phyloP scores from a whole-genome alignment of 2,329 filamentous ascomycete genomes.

The Huntiella moniliformis region DNA sequence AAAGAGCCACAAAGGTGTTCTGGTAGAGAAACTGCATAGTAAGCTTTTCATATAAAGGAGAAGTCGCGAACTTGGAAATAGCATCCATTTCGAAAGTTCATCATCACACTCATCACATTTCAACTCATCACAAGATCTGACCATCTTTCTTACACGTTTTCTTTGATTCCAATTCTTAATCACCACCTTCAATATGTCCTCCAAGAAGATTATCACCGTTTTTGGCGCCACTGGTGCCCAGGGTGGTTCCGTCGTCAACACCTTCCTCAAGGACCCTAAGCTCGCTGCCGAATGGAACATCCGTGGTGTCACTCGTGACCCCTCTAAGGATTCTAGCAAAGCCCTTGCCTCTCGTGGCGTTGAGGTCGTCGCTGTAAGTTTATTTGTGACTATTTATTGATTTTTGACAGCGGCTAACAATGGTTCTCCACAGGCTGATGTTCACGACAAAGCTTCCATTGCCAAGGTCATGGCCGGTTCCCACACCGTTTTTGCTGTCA shows the following conservation, averaged over 20 bases:
- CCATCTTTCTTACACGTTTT: background rate
- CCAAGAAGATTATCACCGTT: conserved; percentile 21
- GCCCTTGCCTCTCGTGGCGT: conserved; percentile 23
- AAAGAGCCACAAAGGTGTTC: no score
- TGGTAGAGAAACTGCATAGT: background rate
- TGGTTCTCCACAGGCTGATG: conserved; percentile 3
- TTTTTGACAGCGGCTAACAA: background rate
- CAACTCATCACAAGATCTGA: background rate
- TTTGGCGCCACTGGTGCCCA: conserved; percentile 32
- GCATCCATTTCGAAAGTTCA: background rate
- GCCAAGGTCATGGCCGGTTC: conserved; percentile 23
- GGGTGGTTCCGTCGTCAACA: conserved; percentile 27
- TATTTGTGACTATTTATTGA: background rate
- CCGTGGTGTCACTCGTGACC: conserved; percentile 29
- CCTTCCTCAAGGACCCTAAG: conserved; percentile 27
- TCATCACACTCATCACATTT: background rate
- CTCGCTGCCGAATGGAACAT: conserved; percentile 26
- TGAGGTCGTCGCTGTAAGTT: conserved; percentile 22
- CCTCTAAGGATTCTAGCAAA: conserved; percentile 22
- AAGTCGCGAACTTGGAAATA: background rate
- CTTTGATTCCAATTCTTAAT: background rate
- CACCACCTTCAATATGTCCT: background rate
- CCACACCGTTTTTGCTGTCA: conserved; percentile 25
- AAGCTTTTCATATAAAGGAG: background rate
- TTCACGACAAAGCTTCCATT: conserved; percentile 22